Base-by-base conservation (phyloP, 2,329 filamentous ascomycete genomes). In the Pseudogymnoascus sp. region DNA sequence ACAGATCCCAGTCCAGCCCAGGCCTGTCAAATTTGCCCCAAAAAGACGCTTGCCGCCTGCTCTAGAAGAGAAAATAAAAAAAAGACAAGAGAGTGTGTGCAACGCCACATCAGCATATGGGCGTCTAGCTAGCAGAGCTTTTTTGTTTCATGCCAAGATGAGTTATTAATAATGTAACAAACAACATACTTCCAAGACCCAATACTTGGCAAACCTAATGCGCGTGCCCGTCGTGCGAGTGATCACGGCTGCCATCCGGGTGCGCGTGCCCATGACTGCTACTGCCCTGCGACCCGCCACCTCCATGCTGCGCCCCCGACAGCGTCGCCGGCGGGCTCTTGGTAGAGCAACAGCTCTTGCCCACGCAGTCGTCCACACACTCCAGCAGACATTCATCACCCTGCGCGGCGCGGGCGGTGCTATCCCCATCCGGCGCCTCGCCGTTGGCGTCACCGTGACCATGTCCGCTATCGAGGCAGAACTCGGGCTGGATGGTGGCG, bases 401-500 rank as follows among this genome's bases (percentile, higher is more conserved):
- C 40, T 66, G 64, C 15, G 26, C 59, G 42, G 60, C 59, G 11
- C 40, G 53, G 29, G 50, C 21, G 17, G 7, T 59, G 56, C 59
- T 70, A 67, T n/a, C 68, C 66, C 70, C 68, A 53, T 73, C 71
- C 13, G 70, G 62, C 42, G 67, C 68, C 11, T 63, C 44, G 13
- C 64, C 63, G 3, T 61, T 46, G 33, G 64, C 64, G 23, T 68
- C 66, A 7, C 19, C 60, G 35, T 73, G 72, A 59, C 70, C 67
- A 40, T 74, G 72, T 44, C 66, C 67, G 61, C 77, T 71, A 67
- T 84, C 83, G 26, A 84, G 74, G 66, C 84, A 86, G 69, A 88
- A 99, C 75, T 99, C 95, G 5, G 95, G 95, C 76, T 99, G 95
- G 69, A 99, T 97, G 11, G 95, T 99, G 37, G 92, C 93, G 38